Conservation (phyloP, 2,329 filamentous ascomycete species). For the Fusarium siculi region DNA sequence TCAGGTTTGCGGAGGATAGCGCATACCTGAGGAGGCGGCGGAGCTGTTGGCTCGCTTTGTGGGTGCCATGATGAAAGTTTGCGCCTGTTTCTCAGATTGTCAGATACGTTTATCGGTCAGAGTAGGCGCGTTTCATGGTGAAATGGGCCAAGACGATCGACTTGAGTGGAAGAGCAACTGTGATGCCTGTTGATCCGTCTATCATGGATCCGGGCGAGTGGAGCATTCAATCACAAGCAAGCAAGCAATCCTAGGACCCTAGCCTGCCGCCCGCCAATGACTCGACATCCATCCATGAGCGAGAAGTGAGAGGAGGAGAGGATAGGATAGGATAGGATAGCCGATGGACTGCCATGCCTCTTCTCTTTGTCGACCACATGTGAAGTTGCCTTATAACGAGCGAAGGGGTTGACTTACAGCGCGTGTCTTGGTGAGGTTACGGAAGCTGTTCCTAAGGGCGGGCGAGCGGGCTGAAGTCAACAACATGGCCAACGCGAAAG, state of each 20-base stretch:
- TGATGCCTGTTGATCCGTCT: background rate
- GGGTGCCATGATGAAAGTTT: constrained; percentile 60
- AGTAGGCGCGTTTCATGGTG: background rate
- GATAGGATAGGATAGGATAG: background rate
- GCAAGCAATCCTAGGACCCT: constrained; percentile 12
- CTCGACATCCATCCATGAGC: constrained; percentile 8
- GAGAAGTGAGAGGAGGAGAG: background rate
- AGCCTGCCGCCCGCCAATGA: constrained; percentile 19
- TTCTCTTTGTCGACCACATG: background rate
- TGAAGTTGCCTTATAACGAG: background rate
- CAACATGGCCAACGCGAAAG: constrained; percentile 50
- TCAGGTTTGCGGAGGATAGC: background rate
- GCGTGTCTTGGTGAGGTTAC: constrained; percentile 45
- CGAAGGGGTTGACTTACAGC: constrained; percentile 32
- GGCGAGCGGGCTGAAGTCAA: constrained; percentile 49
- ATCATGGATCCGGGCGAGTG: constrained; percentile 5
- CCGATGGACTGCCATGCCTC: background rate
- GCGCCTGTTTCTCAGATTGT: constrained; percentile 27
- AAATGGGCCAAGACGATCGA: background rate
- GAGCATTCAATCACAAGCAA: constrained; percentile 33
- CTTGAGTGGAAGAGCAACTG: background rate
- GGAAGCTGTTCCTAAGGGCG: constrained; percentile 49
- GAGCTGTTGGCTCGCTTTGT: constrained; percentile 68
- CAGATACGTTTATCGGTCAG: background rate
- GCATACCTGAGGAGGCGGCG: constrained; percentile 59